Evolutionary conservation across 768 basidiomycete species (phyloP), one percentile per base, ranked within the genome.

Genomic region (Agrocybe pediades): DNA sequence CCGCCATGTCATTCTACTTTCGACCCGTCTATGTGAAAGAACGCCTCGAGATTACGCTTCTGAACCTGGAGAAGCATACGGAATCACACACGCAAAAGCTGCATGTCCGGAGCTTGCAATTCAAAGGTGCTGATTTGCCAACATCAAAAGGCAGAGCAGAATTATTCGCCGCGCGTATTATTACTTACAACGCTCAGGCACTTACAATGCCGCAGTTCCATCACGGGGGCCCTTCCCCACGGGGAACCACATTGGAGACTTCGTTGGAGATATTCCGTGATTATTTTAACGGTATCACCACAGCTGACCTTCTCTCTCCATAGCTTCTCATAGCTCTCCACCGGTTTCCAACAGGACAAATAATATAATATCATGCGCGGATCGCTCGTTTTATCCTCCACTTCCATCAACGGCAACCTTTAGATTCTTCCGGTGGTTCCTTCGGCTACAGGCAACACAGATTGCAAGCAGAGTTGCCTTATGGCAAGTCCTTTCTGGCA

Each of bases 171-270:
- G 33, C n/a, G 15, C 29, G 3, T 11, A 5, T 4, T 36, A 36
- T 36, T 36, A n/a, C 33, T 36, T 36, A n/a, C 29, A 15, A 30
- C 15, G 29, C 21, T 25, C 55, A 56, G 55, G 55, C 55, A 56
- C 55, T 25, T 56, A 49, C 16, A 27, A 46, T 39, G 26, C 45
- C 53, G 30, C 33, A 41, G 27, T 15, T 23, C 40, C 41, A 41
- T 53, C 56, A 36, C 33, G 33, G 56, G 56, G 25, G 50, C 45
- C 46, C 41, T 26, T 11, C 55, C 55, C 56, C 56, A 53, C 42
- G 56, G 56, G 56, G 55, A 47, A 43, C 46, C 33, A 44, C 41
- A 43, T 51, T 30, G 25, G 44, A 45, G 16, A 36, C 16, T 33
- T 55, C 36, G 41, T 19, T 49, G 11, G 19, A 43, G 44, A 47